Percentiles rank a stretch among this genome's conserved stretches.
These are phyloP conservation scores for Hyphopichia fennica DNA, from an alignment of 1,139 yeast species.

Conservation along the genomic window DNA sequence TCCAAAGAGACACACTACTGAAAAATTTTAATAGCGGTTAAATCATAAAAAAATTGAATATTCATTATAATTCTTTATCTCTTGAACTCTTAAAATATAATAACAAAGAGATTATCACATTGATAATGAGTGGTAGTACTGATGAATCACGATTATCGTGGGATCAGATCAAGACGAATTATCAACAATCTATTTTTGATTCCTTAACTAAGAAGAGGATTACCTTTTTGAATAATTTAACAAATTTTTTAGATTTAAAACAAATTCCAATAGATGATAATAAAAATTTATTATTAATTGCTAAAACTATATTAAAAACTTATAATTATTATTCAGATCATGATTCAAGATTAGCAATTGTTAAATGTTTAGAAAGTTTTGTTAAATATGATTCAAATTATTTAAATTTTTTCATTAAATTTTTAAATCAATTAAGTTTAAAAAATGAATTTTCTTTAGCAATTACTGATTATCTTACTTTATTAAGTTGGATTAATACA, in stretches of 20 bases:
- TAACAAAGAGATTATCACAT: no score
- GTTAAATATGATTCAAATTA: slow-evolving; percentile 30
- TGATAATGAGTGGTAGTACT: neutral
- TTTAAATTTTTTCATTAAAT: slow-evolving; percentile 34
- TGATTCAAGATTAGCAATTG: slow-evolving; percentile 43
- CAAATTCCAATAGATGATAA: slow-evolving; percentile 17
- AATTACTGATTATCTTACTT: slow-evolving; percentile 52
- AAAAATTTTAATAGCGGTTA: neutral
- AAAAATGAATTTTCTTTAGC: slow-evolving; percentile 40
- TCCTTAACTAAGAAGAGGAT: slow-evolving; percentile 38
- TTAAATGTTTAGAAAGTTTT: slow-evolving; percentile 34
- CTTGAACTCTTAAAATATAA: no score
- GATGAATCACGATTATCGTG: slow-evolving; percentile 11
- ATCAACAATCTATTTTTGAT: slow-evolving; percentile 25
- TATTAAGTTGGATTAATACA: slow-evolving; percentile 56
- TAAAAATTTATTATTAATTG: slow-evolving; percentile 10
- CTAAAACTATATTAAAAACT: slow-evolving; percentile 39
- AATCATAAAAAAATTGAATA: no score
- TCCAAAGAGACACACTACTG: neutral
- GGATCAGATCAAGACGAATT: slow-evolving; percentile 23
- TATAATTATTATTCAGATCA: slow-evolving; percentile 53
- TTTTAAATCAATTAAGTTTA: slow-evolving; percentile 33
- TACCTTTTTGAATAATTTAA: slow-evolving; percentile 22
- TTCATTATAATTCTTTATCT: neutral
- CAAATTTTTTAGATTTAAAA: slow-evolving; percentile 11